Evolutionary conservation across 371 early-diverging fungal species (phyloP), one percentile per base, ranked within the genome.

Genomic region (Batrachochytrium dendrobatidis): DNA sequence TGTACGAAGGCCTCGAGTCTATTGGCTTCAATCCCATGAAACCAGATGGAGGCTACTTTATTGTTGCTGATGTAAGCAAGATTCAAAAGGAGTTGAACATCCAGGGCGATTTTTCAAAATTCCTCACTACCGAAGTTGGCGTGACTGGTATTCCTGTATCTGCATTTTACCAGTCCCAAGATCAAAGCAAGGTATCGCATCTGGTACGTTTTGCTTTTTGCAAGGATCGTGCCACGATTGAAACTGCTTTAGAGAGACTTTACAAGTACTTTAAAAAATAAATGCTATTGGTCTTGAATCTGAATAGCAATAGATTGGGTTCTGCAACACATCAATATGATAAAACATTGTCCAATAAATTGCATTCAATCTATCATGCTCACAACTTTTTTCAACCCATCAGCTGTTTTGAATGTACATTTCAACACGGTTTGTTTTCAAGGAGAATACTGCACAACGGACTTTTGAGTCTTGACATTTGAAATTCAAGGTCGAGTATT

Each of bases 31-130:
- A 86, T 18, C 89, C 90, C 56, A 90, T 87, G 5, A 72, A 87
- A 2, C 95, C 95, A 3, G 86, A 96, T 55, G 97, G 97, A 44
- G 86, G 91, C 31, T 96, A 96, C 77, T 96, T 92, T 68, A 81
- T 94, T 33, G 75, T 96, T 57, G 92, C 91, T 46, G 91, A 94
- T 63, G 83, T 71, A 71, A 72, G 22, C 66, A 39, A 69, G 75
- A 39, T 76, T 20, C 60, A 70, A 49, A n/a, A 26, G n/a, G 62
- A 66, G 24, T 18, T 26, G 0, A 3, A 72, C 15, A 55, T 72
- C 32, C 90, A 91, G 70, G 93, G 84, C 71, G 81, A 87, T 58
- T 83, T 89, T 53, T 91, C 90, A 65, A 86, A 89, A 68, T 92
- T 86, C 83, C 65, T 95, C 51, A 88, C 92, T 25, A 88, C 85